Conservation (phyloP, 495 filamentous ascomycete species). For the Pyrenula massariospora region DNA sequence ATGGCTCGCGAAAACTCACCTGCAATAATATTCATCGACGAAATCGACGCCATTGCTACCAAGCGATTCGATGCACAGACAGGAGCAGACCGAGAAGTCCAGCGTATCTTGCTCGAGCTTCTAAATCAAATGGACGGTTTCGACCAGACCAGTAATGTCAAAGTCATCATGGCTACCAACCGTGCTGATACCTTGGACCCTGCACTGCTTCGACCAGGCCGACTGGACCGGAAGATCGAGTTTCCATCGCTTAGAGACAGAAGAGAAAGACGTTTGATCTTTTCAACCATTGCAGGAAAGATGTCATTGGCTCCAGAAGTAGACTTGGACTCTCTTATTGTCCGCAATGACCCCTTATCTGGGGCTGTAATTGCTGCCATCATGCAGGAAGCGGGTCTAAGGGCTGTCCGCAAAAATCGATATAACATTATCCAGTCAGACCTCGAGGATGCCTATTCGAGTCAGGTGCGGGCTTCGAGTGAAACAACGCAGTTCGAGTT, state of each 20-base stretch:
- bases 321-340: conserved; percentile 88
- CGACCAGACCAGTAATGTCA: conserved; percentile 96
- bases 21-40: conserved; percentile 98
- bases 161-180: conserved; percentile 99
- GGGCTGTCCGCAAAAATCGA: conserved; percentile 92
- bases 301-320: conserved; percentile 96
- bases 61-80: conserved; percentile 99
- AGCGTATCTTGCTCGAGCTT: conserved; percentile 92
- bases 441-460: conserved; percentile 89
- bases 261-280: conserved; percentile 88
- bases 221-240: conserved; percentile 96
- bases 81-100: conserved; percentile 92
- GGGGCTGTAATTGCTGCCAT: conserved; percentile 96
- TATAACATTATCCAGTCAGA: conserved; percentile 98
- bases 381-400: conserved; percentile 95
- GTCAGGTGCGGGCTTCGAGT: conserved; percentile 80
- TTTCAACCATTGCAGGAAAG: conserved; percentile 87
- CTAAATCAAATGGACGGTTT: conserved; percentile 99
- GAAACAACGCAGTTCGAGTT: conserved; percentile 56
- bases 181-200: conserved; percentile 94
- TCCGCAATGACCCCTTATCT: conserved; percentile 88
- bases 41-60: conserved; percentile 97
- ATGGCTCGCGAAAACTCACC: conserved; percentile 98
- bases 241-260: conserved; percentile 87
- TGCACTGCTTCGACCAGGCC: conserved; percentile 83